Base-by-base conservation (phyloP, 345 rosid species). In the Syzygium jambos region DNA sequence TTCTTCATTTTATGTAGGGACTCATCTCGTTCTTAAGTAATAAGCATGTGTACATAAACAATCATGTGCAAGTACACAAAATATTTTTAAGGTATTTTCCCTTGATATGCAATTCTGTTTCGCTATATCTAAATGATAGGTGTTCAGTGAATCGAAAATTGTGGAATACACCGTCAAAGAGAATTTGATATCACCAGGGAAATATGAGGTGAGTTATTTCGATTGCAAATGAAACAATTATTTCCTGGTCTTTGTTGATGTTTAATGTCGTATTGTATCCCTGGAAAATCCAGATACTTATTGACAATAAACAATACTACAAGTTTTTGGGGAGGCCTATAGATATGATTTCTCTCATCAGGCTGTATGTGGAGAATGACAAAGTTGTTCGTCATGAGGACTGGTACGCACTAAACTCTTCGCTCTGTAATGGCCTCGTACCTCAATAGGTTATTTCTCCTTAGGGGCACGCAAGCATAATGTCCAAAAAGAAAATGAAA, bases 331-430 rank as follows among this genome's bases (percentile, higher is more conserved):
- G 98, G 84, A 96, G 61, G 89, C 86, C 90, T 89, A 94, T 97
- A 86, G 93, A 93, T 78, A 92, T 97, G 98, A 91, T 93, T 85
- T 95, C 99, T 84, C 98, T 97, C 57, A 96, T 96, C 86, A 94
- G 89, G 93, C 92, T 97, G 84, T 51, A 91, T 49, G 92, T 95
- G 30, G 95, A 93, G 93, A 86, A 96, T 59, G 99, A 95, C 22
- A 97, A 95, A 93, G 93, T 97, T 84, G 90, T 95, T 63, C 97
- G 95, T 25, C 99, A 95, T 16, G 98, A 97, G 93, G 98, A 97
- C 88, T 93, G 97, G 99, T 97, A 96, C 22, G 89, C 52, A 30
- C 65, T 86, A 13, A 52, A 25, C 55, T 6, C 53, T 85, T 27
- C 21, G 0, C 23, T 84, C 55, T 9, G 21, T 59, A 14, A 52